phyloP scores from a whole-genome alignment of 352 stramenopile genomes.

The Poterioochromonas sp. region DNA sequence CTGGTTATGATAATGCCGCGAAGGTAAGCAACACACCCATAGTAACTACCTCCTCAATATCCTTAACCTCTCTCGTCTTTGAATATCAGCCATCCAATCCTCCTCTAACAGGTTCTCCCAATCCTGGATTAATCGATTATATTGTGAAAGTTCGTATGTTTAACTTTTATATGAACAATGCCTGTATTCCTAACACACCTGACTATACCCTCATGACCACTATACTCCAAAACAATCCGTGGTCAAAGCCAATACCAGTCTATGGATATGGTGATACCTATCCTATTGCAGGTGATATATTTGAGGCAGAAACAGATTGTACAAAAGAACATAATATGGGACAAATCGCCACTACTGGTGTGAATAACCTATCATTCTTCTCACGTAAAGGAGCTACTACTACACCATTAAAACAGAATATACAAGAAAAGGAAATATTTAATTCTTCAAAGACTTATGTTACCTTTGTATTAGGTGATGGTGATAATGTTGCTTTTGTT shows the following conservation, averaged over 20 bases:
- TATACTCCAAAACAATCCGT: constrained; percentile 26
- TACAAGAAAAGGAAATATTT: not conserved
- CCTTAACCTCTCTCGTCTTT: too few relatives aligned
- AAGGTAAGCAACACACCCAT: too few relatives aligned
- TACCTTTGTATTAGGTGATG: constrained; percentile 32
- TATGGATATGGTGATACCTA: constrained; percentile 34
- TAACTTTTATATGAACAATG: constrained; percentile 17
- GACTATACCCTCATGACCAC: constrained; percentile 29
- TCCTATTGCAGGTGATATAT: constrained; percentile 34
- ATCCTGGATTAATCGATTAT: constrained; percentile 34
- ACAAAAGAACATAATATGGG: constrained; percentile 20
- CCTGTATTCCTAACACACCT: constrained; percentile 16
- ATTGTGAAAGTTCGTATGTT: constrained; percentile 37
- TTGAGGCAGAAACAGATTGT: constrained; percentile 38
- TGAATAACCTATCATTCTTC: constrained; percentile 35
- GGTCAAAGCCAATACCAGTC: constrained; percentile 32
- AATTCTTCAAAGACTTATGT: constrained; percentile 24
- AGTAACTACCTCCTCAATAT: too few relatives aligned
- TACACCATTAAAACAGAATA: not conserved
- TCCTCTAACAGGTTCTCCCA: not conserved
- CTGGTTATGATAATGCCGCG: too few relatives aligned
- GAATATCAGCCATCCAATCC: not conserved
- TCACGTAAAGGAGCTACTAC: not conserved
- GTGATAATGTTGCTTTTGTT: constrained; percentile 35
- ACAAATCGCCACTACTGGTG: constrained; percentile 28